Evolutionary conservation across 108 stramenopile species (phyloP).

Genomic region (Seminavis robusta): DNA sequence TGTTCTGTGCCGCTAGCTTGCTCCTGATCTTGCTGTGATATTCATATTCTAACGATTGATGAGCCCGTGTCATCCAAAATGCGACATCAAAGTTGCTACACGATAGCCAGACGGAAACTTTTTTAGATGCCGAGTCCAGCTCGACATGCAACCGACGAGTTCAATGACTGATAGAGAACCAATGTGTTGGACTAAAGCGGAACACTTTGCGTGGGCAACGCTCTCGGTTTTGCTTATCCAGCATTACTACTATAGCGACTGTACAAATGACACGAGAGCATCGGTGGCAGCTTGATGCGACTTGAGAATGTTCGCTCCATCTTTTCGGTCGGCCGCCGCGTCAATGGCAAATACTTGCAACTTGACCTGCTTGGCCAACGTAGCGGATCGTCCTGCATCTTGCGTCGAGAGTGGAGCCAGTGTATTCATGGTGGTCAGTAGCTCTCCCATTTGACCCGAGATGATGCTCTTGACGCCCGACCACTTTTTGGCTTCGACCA

Average conservation of each 20-base stretch:
- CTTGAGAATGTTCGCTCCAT: constrained; percentile 31
- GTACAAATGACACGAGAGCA: constrained; percentile 48
- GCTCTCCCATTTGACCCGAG: constrained; percentile 56
- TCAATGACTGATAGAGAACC: too few relatives aligned
- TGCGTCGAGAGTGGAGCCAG: constrained; percentile 32
- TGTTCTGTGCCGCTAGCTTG: too few relatives aligned
- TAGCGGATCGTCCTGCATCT: constrained; percentile 9
- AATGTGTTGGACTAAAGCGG: too few relatives aligned
- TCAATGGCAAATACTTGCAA: constrained; percentile 52
- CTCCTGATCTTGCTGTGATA: too few relatives aligned
- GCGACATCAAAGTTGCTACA: too few relatives aligned
- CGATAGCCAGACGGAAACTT: too few relatives aligned
- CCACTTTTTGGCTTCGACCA: constrained; percentile 64
- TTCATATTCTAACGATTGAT: too few relatives aligned
- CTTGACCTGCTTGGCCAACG: constrained; percentile 47
- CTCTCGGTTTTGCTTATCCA: too few relatives aligned
- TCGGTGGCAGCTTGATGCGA: constrained; percentile 42
- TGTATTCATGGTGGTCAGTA: constrained; percentile 42
- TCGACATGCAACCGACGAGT: too few relatives aligned
- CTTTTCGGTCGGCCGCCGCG: constrained; percentile 38
- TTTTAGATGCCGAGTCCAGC: too few relatives aligned
- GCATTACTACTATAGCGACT: constrained; percentile 35
- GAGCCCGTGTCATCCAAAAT: too few relatives aligned
- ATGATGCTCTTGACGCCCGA: constrained; percentile 52
- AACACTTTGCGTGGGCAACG: too few relatives aligned